Conservation (phyloP, 306 rosid genomes). For the Prosopis cineraria region DNA sequence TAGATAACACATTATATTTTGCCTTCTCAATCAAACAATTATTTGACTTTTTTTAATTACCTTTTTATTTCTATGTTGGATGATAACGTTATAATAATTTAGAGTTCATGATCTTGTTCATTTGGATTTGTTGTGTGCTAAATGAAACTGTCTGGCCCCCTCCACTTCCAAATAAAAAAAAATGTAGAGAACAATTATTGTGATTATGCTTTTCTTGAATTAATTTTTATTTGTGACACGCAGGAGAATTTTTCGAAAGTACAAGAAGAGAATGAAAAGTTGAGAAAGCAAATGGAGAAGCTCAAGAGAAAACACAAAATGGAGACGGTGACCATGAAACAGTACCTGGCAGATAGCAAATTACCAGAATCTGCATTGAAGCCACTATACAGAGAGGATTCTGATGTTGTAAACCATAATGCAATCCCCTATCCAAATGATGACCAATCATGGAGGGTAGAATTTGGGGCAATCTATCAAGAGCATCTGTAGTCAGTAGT, state of each 20-base stretch:
- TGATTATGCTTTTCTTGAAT: neutral
- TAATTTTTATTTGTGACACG: slow-evolving; percentile 11
- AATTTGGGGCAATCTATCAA: slow-evolving; percentile 90
- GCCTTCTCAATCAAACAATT: neutral
- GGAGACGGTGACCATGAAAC: slow-evolving; percentile 90
- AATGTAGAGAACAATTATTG: neutral
- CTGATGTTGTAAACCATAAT: slow-evolving; percentile 42
- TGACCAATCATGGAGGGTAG: slow-evolving; percentile 96
- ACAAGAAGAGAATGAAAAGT: slow-evolving; percentile 64
- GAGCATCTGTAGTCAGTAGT: slow-evolving; percentile 44
- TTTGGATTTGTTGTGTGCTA: neutral
- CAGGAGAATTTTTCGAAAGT: slow-evolving; percentile 67
- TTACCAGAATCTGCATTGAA: slow-evolving; percentile 85
- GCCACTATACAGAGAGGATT: slow-evolving; percentile 63
- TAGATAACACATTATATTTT: neutral
- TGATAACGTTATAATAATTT: neutral
- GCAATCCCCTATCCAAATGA: slow-evolving; percentile 52
- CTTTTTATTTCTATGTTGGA: neutral
- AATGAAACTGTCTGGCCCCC: neutral
- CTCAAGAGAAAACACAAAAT: slow-evolving; percentile 78
- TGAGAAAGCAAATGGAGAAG: slow-evolving; percentile 87
- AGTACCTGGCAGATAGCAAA: slow-evolving; percentile 83
- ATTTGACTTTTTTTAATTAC: neutral
- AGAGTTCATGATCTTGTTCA: neutral
- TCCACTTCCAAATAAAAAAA: neutral